Percentiles rank a stretch among this genome's conserved stretches.
Conservation (phyloP, 2,329 filamentous ascomycete genomes). For the Fusarium fracticaudum region DNA sequence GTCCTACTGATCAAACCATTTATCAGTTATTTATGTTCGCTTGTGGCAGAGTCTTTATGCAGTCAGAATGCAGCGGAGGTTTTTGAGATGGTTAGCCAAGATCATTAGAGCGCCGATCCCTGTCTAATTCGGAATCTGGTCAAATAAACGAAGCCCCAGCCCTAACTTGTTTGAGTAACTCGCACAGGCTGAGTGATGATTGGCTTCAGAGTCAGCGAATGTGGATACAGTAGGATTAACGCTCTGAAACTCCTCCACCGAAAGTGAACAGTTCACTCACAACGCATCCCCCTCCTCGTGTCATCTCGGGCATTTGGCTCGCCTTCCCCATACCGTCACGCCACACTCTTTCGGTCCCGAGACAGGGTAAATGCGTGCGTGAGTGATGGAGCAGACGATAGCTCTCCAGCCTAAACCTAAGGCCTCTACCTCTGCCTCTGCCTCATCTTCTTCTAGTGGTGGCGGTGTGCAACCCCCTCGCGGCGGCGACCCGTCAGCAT, state of each 20-base stretch:
- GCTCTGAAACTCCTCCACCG: not conserved
- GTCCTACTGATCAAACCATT: fast-evolving
- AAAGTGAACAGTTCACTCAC: not conserved
- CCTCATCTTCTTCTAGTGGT: not conserved
- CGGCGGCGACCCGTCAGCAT: not conserved
- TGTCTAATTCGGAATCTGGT: not conserved
- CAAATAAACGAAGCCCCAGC: not conserved
- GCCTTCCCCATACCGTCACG: not conserved
- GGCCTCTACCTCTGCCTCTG: not conserved
- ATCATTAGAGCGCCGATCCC: not conserved
- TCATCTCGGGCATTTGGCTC: not conserved
- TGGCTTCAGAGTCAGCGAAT: not conserved
- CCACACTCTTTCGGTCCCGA: not conserved
- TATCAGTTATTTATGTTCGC: not conserved
- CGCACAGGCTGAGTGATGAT: constrained; percentile 12
- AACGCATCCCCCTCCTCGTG: not conserved
- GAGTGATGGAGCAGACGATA: not conserved
- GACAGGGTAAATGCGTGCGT: not conserved
- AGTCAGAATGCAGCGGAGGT: not conserved
- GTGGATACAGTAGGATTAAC: not conserved
- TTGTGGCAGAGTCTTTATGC: not conserved
- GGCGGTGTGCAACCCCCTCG: not conserved
- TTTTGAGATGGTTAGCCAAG: not conserved
- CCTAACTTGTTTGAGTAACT: constrained; percentile 22
- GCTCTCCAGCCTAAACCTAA: not conserved